phyloP scores from a whole-genome alignment of 495 filamentous ascomycete species.

The Thozetella sp. region DNA sequence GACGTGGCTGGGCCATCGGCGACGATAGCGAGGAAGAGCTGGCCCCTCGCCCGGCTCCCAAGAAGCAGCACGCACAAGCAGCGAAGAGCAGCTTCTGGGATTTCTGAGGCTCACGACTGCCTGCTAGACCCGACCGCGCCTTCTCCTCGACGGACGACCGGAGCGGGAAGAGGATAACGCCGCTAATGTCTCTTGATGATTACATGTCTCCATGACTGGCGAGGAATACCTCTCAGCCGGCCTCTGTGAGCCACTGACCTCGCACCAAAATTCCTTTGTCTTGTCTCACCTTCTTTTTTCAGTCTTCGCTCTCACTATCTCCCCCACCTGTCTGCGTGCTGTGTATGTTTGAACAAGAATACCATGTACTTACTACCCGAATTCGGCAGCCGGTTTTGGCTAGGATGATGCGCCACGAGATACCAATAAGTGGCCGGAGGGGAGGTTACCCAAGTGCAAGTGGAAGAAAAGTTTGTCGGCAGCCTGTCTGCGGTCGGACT shows the following conservation, averaged over 20 bases:
- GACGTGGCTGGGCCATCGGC: constrained; percentile 64
- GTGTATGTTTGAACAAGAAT: constrained; percentile 2
- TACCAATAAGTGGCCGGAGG: no score
- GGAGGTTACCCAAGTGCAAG: background rate
- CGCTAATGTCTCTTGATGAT: constrained; percentile 26
- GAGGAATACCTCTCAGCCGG: background rate
- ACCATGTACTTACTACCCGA: background rate
- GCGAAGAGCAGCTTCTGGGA: constrained; percentile 53
- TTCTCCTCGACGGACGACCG: constrained; percentile 5
- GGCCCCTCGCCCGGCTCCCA: constrained; percentile 26
- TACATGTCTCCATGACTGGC: background rate
- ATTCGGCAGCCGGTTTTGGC: background rate
- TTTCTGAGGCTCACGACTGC: constrained; percentile 36
- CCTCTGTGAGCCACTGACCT: background rate
- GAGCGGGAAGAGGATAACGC: constrained; percentile 17
- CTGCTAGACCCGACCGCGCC: background rate
- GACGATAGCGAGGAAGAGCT: constrained; percentile 48
- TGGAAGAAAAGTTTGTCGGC: no score
- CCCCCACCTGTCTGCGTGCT: background rate
- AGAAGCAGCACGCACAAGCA: constrained; percentile 28
- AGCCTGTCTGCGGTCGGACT: background rate
- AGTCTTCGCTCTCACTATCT: background rate
- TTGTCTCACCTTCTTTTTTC: background rate
- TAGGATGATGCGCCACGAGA: no score
- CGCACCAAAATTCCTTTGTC: background rate